A percentile compares a stretch with the other conserved stretches of the same genome.
These are phyloP conservation scores for Solioccasus polychromus DNA, from an alignment of 768 basidiomycete genomes.

Conservation along the genomic window DNA sequence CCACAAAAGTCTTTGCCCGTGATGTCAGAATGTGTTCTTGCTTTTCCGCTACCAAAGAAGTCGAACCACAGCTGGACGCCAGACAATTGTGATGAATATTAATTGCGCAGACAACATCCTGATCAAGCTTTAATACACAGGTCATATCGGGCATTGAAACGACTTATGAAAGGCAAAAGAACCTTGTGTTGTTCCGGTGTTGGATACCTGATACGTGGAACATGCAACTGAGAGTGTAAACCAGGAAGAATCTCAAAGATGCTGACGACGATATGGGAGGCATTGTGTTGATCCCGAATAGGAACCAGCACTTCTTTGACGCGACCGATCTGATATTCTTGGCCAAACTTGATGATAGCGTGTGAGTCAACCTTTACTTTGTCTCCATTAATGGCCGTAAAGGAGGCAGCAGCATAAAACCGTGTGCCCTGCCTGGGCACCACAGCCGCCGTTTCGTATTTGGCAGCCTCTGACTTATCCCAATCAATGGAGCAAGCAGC, in stretches of 20 bases:
- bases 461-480: not conserved
- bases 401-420: not conserved
- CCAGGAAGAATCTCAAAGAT: conserved; percentile 1
- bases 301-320: conserved; percentile 3
- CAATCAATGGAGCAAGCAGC: not conserved
- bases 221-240: not conserved
- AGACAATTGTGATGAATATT: conserved; percentile 3
- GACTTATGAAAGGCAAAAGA: not conserved
- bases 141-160: too few species aligned
- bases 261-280: not conserved
- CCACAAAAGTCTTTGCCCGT: not conserved
- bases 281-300: not conserved
- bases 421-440: too few species aligned
- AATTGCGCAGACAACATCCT: not conserved
- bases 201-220: not conserved
- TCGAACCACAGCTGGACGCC: not conserved
- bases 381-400: not conserved
- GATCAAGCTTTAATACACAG: not conserved
- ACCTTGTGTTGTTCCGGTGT: not conserved
- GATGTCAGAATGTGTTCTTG: conserved; percentile 1
- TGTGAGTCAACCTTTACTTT: not conserved
- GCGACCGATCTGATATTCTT: not conserved
- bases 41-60: not conserved
- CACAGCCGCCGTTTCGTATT: not conserved
- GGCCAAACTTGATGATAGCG: not conserved